Conservation (phyloP, 805 yeast genomes). For the Candida boidinii region DNA sequence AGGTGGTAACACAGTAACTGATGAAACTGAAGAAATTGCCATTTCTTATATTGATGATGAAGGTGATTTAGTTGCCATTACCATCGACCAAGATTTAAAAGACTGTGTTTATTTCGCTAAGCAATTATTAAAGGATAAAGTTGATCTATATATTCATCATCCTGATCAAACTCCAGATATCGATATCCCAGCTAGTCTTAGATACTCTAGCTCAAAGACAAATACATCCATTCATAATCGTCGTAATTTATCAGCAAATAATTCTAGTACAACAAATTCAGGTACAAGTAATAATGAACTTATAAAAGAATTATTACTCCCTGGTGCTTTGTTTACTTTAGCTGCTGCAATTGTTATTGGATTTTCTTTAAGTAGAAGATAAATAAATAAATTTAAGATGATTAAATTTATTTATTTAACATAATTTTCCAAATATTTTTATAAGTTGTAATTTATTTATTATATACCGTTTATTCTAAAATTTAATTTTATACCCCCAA, state of each 20-base stretch:
- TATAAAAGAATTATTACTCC: constrained; percentile 52
- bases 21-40: constrained; percentile 36
- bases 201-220: constrained; percentile 2
- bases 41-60: constrained; percentile 80
- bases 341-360: constrained; percentile 54
- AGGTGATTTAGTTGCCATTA: constrained; percentile 70
- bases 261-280: not conserved
- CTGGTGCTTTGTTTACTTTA: constrained; percentile 51
- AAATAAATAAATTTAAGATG: too few species aligned
- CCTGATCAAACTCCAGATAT: constrained; percentile 35
- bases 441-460: not conserved
- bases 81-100: constrained; percentile 61
- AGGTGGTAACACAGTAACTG: constrained; percentile 9
- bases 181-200: not conserved
- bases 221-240: not conserved
- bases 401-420: too few species aligned
- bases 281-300: constrained; percentile 31
- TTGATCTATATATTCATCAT: constrained; percentile 67
- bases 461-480: too few species aligned
- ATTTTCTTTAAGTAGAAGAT: constrained; percentile 41
- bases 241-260: constrained; percentile 4
- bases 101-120: constrained; percentile 62
- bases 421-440: not conserved
- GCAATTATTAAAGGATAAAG: constrained; percentile 43
- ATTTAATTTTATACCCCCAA: too few species aligned